Evolutionary conservation across 768 basidiomycete genomes (phyloP).

Genomic region (Lentinula detonsa): DNA sequence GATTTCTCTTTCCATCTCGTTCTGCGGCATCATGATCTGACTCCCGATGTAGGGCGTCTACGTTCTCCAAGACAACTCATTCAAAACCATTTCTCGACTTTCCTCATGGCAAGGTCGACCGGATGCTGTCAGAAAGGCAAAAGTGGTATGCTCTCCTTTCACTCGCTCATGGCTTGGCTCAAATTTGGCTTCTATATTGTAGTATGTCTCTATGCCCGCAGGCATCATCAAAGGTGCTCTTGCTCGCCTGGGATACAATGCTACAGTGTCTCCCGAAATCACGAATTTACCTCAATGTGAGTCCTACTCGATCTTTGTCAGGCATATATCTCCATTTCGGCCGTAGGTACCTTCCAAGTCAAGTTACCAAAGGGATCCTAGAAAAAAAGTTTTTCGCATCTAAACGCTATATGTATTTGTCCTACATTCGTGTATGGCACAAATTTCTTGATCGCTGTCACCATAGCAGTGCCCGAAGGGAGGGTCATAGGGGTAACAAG

Average conservation of each 20-base stretch:
- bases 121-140: conserved; percentile 67
- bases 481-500: too few relatives aligned
- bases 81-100: conserved; percentile 77
- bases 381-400: too few relatives aligned
- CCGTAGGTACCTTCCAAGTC: too few relatives aligned
- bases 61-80: conserved; percentile 87
- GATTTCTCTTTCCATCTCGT: too few relatives aligned
- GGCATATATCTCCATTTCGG: too few relatives aligned
- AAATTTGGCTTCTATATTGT: not conserved
- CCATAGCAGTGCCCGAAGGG: too few relatives aligned
- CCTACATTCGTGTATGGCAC: too few relatives aligned
- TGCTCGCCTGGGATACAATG: conserved; percentile 68
- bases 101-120: conserved; percentile 77
- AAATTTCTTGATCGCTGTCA: too few relatives aligned
- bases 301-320: not conserved
- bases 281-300: conserved; percentile 81
- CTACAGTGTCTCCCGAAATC: conserved; percentile 73
- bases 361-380: too few relatives aligned
- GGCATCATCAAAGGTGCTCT: conserved; percentile 85
- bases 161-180: not conserved
- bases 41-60: conserved; percentile 66
- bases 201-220: conserved; percentile 81
- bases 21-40: not conserved
- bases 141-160: conserved; percentile 43
- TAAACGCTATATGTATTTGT: too few relatives aligned